phyloP scores from a whole-genome alignment of 495 filamentous ascomycete species.

The Aspergillus hancockii region DNA sequence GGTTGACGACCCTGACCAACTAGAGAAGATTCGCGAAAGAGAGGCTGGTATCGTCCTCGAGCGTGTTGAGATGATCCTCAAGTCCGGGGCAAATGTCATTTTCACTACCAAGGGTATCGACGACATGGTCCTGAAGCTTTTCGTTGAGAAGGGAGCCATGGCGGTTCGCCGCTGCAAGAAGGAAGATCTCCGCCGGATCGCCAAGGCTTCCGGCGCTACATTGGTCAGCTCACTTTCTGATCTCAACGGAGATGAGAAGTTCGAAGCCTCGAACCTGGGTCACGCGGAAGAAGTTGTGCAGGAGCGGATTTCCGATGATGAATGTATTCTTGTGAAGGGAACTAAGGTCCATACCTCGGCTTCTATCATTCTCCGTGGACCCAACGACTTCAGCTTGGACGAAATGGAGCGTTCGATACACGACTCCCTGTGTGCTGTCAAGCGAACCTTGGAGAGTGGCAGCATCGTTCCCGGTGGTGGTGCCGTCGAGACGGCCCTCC shows the following conservation, averaged over 20 bases:
- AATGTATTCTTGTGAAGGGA: constrained; percentile 96
- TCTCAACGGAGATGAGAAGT: constrained; percentile 95
- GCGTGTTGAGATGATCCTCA: constrained; percentile 94
- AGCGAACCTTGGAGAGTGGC: constrained; percentile 94
- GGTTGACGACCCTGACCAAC: constrained; percentile 92
- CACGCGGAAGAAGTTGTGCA: constrained; percentile 93
- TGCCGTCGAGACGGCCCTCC: constrained; percentile 96
- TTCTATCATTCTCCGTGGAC: constrained; percentile 92
- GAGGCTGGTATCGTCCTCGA: constrained; percentile 93
- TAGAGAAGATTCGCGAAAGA: constrained; percentile 93
- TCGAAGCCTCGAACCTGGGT: constrained; percentile 85
- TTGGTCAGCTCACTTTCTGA: constrained; percentile 91
- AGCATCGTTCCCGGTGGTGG: constrained; percentile 96
- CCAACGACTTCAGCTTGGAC: constrained; percentile 96
- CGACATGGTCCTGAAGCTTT: constrained; percentile 90
- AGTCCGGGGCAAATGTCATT: constrained; percentile 94
- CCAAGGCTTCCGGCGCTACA: constrained; percentile 92
- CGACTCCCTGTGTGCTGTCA: constrained; percentile 94
- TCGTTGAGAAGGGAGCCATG: constrained; percentile 95
- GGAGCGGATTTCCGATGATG: constrained; percentile 97
- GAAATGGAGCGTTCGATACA: constrained; percentile 99
- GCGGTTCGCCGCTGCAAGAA: constrained; percentile 97
- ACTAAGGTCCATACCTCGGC: constrained; percentile 91
- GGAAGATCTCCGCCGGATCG: constrained; percentile 94
- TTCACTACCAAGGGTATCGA: constrained; percentile 99